Evolutionary conservation across 2,329 filamentous ascomycete genomes (phyloP), one percentile per base, ranked within the genome.

Genomic region (Stachybotrys echinatus): DNA sequence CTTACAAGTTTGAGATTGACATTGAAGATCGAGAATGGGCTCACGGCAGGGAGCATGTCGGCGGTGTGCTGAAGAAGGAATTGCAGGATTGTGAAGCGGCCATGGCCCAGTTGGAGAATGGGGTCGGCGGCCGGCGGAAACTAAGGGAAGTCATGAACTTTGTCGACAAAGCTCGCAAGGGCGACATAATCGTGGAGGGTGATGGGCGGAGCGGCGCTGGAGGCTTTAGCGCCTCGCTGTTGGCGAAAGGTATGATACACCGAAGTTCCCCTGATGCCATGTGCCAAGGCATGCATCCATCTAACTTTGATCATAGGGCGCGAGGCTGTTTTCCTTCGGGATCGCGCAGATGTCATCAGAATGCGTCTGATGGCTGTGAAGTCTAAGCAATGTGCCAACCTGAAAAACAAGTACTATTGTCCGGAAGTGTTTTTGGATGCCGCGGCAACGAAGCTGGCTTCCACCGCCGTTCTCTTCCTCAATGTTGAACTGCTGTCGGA

Each of bases 391-490:
- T 99, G 94, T 70, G 80, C 84, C 52, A 83, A 75, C 57, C 78
- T 86, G 57, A 86, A 87, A 62, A 96, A 96, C 75, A 96, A 96
- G 74, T 96, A 97, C 72, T 84, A 94, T 72, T 99, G 94, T 64
- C 94, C 94, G 0, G 94, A 99, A 66, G 83, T 99, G 17, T 99
- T 99, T 74, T 83, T 99, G n/a, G 92, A 99, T 62, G 91, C 95
- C 3, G 94, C 96, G 2, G 92, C 94, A 2, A 89, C 92, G 58
- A 97, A 97, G 70, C 81, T 99, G 45, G 95, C 92, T 3, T 87
- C 90, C 2, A 99, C 94, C 0, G 92, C 94, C 2, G 94, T 99
- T 8, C 82, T 99, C 1, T 99, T 99, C 76, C 80, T 99, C 23
- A 96, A 99, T 62, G 94, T 97, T 12, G 95, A 99, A 72, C 80